Evolutionary conservation across 1,284 basidiomycete genomes (phyloP).

Genomic region (Irpex rosettiformis): DNA sequence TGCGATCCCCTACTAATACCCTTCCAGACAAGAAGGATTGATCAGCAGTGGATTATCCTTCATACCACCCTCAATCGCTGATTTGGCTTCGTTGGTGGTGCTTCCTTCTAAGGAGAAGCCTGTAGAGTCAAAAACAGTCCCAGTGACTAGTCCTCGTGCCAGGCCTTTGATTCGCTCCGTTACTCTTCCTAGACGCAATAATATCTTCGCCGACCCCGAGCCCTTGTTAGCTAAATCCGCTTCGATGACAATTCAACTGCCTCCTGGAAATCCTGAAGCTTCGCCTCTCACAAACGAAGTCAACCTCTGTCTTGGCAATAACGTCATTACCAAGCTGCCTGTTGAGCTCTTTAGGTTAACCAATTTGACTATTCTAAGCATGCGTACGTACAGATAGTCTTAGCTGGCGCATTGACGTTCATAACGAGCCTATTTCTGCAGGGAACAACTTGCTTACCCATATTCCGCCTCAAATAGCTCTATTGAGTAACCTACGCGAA

Average conservation of each 20-base stretch:
- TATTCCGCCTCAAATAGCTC: constrained; percentile 64
- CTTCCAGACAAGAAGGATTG: constrained; percentile 7
- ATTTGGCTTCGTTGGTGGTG: constrained; percentile 38
- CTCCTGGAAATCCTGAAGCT: not conserved
- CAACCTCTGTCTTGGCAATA: constrained; percentile 21
- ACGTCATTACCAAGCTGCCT: constrained; percentile 47
- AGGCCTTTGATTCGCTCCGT: constrained; percentile 3
- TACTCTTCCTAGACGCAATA: not conserved
- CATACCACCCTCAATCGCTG: constrained; percentile 39
- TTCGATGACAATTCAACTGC: not conserved
- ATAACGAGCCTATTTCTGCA: constrained; percentile 20
- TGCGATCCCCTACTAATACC: not conserved
- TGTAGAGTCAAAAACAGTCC: not conserved
- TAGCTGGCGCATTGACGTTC: not conserved
- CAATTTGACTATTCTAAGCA: constrained; percentile 49
- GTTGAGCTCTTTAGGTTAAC: constrained; percentile 47
- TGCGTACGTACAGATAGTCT: constrained; percentile 42
- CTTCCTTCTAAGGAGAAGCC: constrained; percentile 19
- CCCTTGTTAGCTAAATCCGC: not conserved
- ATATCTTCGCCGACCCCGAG: not conserved
- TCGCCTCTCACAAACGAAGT: not conserved
- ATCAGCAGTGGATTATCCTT: constrained; percentile 33
- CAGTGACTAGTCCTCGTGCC: not conserved
- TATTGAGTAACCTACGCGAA: constrained; percentile 49
- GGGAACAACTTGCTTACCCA: constrained; percentile 53